A percentile compares a stretch with the other conserved stretches of the same genome.
Evolutionary conservation across 352 stramenopile species (phyloP).

Genomic region (Pythium grandisporangium): DNA sequence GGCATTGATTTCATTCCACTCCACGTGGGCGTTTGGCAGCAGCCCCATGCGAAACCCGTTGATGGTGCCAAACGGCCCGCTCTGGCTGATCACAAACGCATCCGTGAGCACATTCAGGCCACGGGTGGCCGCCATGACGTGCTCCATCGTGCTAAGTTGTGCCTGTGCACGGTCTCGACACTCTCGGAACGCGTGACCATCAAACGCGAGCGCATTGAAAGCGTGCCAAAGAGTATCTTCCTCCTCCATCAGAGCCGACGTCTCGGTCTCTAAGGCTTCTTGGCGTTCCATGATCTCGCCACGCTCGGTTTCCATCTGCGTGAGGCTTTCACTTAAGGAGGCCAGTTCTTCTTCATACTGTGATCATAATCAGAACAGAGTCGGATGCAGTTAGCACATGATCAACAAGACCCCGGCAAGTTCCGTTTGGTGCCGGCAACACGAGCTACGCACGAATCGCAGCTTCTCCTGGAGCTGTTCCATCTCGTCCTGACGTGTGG

Average conservation of each 20-base stretch:
- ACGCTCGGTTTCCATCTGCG: conserved; percentile 66
- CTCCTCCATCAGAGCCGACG: conserved; percentile 32
- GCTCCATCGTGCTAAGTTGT: conserved; percentile 48
- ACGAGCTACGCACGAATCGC: conserved; percentile 33
- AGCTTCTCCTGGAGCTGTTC: conserved; percentile 69
- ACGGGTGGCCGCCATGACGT: conserved; percentile 25
- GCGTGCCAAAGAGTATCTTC: conserved; percentile 46
- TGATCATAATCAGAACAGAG: not conserved
- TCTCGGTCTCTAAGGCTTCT: conserved; percentile 34
- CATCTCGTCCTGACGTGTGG: conserved; percentile 39
- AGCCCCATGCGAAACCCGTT: conserved; percentile 79
- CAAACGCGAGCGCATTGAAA: conserved; percentile 41
- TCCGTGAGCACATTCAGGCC: conserved; percentile 61
- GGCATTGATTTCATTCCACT: conserved; percentile 88
- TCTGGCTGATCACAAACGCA: conserved; percentile 69
- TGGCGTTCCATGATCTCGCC: conserved; percentile 36
- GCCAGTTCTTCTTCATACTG: conserved; percentile 66
- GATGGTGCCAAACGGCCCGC: conserved; percentile 71
- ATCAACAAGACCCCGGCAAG: too few relatives aligned
- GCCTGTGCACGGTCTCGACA: conserved; percentile 44
- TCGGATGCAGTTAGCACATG: too few relatives aligned
- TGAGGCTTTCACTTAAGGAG: conserved; percentile 46
- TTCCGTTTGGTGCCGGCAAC: too few relatives aligned
- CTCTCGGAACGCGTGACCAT: conserved; percentile 37
- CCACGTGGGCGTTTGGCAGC: conserved; percentile 35